A percentile compares a stretch with the other conserved stretches of the same genome.
phyloP scores from a whole-genome alignment of 495 filamentous ascomycete genomes.

The Tirmania nivea region DNA sequence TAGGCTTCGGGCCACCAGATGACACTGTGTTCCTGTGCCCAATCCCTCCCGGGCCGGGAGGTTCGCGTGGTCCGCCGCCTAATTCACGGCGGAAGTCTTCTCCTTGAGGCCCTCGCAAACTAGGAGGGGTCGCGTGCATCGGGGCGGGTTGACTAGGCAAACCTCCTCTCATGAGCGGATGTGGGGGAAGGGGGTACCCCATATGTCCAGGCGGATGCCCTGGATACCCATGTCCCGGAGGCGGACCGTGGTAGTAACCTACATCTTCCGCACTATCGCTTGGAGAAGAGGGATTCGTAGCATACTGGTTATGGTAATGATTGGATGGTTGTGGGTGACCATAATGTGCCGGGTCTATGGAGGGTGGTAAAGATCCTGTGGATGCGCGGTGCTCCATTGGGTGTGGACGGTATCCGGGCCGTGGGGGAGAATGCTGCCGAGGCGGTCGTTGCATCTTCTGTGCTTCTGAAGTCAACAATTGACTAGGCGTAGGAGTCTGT shows the following conservation, averaged over 20 bases:
- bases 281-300: neutral
- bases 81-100: neutral
- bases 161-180: neutral
- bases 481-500: too few relatives aligned
- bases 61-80: neutral
- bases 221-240: neutral
- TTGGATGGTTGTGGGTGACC: neutral
- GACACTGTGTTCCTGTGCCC: neutral
- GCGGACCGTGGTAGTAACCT: neutral
- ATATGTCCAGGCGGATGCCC: neutral
- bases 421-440: too few relatives aligned
- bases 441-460: too few relatives aligned
- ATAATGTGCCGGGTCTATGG: neutral
- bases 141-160: neutral
- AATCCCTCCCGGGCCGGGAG: neutral
- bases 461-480: too few relatives aligned
- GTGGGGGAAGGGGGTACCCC: neutral
- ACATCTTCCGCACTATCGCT: neutral
- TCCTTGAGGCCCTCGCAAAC: neutral
- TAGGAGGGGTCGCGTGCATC: neutral
- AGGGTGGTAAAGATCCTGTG: neutral
- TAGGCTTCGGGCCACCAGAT: neutral
- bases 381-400: neutral
- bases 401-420: too few relatives aligned
- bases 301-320: neutral